These are phyloP conservation scores for Fusarium sp. DNA, from an alignment of 2,329 filamentous ascomycete genomes.

Conservation along the genomic window DNA sequence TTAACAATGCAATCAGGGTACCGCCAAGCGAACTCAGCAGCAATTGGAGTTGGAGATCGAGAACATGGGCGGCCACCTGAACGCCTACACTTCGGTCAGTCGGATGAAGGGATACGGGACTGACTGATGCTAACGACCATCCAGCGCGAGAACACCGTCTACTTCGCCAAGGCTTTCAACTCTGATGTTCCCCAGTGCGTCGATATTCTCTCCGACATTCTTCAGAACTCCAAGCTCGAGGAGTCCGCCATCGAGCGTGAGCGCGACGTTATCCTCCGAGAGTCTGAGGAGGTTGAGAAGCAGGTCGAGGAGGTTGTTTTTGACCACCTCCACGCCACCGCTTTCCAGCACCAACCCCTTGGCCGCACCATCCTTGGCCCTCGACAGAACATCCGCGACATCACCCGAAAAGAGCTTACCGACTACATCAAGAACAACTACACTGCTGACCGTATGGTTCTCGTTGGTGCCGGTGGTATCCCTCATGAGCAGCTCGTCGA, in stretches of 20 bases:
- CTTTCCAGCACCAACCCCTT: slow-evolving; percentile 95
- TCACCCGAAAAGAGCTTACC: slow-evolving; percentile 88
- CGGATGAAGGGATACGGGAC: slow-evolving; percentile 43
- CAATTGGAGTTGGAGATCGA: slow-evolving; percentile 99
- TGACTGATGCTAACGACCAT: slow-evolving; percentile 46
- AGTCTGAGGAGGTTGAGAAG: slow-evolving; percentile 99
- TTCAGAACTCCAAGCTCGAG: slow-evolving; percentile 99
- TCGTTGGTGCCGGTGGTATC: slow-evolving; percentile 93
- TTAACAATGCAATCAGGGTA: slow-evolving; percentile 72
- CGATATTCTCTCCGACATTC: slow-evolving; percentile 98
- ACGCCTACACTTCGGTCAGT: slow-evolving; percentile 98
- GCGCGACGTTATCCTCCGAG: slow-evolving; percentile 97
- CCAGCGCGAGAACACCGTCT: slow-evolving; percentile 98
- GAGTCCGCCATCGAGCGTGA: slow-evolving; percentile 92
- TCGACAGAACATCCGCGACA: slow-evolving; percentile 97
- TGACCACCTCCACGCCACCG: slow-evolving; percentile 97
- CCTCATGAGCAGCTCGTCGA: slow-evolving; percentile 95
- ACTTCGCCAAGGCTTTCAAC: slow-evolving; percentile 99
- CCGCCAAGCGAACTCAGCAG: slow-evolving; percentile 92
- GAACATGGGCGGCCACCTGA: slow-evolving; percentile 99
- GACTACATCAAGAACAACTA: slow-evolving; percentile 99
- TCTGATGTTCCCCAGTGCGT: slow-evolving; percentile 95
- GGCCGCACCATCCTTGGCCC: slow-evolving; percentile 98
- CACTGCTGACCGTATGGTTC: slow-evolving; percentile 99
- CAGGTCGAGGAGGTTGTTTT: slow-evolving; percentile 99